These are phyloP conservation scores for Ceratobasidium sp. DNA, from an alignment of 1,284 basidiomycete genomes.

Conservation along the genomic window DNA sequence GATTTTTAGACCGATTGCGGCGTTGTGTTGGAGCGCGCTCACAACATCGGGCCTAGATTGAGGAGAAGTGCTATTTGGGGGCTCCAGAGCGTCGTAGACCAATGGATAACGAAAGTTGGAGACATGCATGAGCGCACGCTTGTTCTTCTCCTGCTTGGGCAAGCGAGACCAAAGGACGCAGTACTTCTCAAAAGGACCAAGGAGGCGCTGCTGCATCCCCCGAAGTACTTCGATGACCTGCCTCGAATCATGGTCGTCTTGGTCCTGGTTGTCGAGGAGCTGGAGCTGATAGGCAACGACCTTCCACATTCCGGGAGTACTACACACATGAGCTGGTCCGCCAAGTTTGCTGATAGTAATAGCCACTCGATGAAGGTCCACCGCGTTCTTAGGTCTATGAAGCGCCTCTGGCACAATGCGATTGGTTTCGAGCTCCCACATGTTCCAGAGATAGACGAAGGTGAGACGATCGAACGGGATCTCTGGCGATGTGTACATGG, in stretches of 20 bases:
- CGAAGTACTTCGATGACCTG: conserved; percentile 1
- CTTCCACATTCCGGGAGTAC: conserved; percentile 4
- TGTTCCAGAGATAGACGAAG: conserved; percentile 5
- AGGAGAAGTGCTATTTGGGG: no score
- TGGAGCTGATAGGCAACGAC: neutral
- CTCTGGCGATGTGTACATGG: neutral
- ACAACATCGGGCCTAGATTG: no score
- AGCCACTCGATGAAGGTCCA: conserved; percentile 1
- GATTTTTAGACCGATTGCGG: no score
- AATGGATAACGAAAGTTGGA: no score
- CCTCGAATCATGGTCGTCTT: conserved; percentile 3
- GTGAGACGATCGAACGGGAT: neutral
- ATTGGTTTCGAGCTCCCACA: neutral
- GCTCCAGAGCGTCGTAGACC: no score
- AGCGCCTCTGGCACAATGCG: no score
- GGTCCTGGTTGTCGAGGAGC: neutral
- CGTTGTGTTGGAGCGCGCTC: no score
- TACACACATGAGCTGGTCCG: conserved; percentile 8
- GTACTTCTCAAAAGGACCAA: conserved; percentile 23
- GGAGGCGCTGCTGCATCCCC: neutral
- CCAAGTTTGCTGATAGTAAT: conserved; percentile 1
- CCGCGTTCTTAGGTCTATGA: no score
- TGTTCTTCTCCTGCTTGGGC: neutral
- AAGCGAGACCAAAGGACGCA: neutral
- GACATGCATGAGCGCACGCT: no score